Evolutionary conservation across 306 rosid genomes (phyloP).

Genomic region (Morella rubra): DNA sequence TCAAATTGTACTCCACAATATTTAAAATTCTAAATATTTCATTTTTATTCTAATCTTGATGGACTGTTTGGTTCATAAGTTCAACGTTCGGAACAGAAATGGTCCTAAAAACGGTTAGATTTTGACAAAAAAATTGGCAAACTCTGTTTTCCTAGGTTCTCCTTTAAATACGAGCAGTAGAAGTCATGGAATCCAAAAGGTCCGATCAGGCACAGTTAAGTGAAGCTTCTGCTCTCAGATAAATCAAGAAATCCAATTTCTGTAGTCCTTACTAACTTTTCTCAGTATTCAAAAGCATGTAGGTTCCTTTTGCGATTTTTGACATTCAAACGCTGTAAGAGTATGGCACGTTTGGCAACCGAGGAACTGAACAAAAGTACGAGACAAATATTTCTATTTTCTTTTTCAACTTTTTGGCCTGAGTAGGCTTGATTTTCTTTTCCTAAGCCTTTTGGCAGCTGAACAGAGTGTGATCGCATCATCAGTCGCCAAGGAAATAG

Average conservation of each 20-base stretch:
- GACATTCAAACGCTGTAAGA: neutral
- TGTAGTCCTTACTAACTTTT: neutral
- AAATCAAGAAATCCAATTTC: neutral
- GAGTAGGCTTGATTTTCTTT: neutral
- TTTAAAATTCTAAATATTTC: neutral
- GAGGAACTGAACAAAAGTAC: neutral
- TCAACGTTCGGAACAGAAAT: neutral
- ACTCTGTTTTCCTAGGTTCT: neutral
- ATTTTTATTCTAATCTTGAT: neutral
- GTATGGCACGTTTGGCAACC: neutral
- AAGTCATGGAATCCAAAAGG: conserved; percentile 8
- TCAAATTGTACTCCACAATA: neutral
- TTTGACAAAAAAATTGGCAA: too few species aligned
- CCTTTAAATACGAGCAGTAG: neutral
- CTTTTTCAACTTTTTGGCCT: neutral
- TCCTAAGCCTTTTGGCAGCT: neutral
- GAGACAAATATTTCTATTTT: neutral
- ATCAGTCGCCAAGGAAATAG: neutral
- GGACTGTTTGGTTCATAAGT: neutral
- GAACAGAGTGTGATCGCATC: neutral
- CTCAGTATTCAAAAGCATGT: neutral
- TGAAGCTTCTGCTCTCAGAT: conserved; percentile 1
- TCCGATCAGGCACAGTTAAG: conserved; percentile 1
- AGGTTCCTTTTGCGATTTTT: neutral
- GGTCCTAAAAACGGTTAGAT: neutral